phyloP scores from a whole-genome alignment of 768 basidiomycete species.

The Lactarius hengduanensis region DNA sequence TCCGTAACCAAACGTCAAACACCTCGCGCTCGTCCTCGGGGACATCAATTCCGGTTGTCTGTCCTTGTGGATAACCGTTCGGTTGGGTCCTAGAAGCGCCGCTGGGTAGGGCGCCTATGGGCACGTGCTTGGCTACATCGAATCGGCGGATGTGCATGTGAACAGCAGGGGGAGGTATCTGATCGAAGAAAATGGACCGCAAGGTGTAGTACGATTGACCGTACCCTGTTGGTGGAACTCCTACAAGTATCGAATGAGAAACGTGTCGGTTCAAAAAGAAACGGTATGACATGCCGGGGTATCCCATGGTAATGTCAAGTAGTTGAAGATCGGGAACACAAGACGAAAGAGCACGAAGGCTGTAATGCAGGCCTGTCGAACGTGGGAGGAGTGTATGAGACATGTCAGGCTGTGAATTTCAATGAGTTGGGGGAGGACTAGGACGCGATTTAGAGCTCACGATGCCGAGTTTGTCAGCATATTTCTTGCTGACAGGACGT shows the following conservation, averaged over 20 bases:
- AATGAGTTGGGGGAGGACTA: not conserved
- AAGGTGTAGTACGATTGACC: slow-evolving; percentile 90
- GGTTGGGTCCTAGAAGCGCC: slow-evolving; percentile 37
- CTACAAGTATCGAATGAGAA: slow-evolving; percentile 38
- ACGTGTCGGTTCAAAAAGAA: not conserved
- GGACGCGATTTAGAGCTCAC: slow-evolving; percentile 49
- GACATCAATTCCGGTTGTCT: slow-evolving; percentile 36
- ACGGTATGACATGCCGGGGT: slow-evolving; percentile 65
- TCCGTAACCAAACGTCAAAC: slow-evolving; percentile 84
- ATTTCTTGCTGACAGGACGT: slow-evolving; percentile 79
- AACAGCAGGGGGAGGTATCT: slow-evolving; percentile 78
- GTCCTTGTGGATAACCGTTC: slow-evolving; percentile 35
- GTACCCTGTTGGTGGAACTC: slow-evolving; percentile 74
- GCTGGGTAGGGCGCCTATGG: slow-evolving; percentile 59
- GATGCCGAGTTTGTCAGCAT: slow-evolving; percentile 83
- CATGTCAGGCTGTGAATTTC: slow-evolving; percentile 63
- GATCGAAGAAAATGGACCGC: slow-evolving; percentile 80
- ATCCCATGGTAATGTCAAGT: slow-evolving; percentile 89
- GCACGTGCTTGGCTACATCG: slow-evolving; percentile 62
- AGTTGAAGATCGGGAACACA: slow-evolving; percentile 74
- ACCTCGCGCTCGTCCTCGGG: slow-evolving; percentile 36
- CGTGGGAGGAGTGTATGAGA: slow-evolving; percentile 82
- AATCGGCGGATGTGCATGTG: slow-evolving; percentile 87
- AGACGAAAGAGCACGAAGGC: slow-evolving; percentile 75
- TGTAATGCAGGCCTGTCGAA: slow-evolving; percentile 87